These are phyloP conservation scores for Chalciporus sp. DNA, from an alignment of 1,284 basidiomycete genomes.

Conservation along the genomic window DNA sequence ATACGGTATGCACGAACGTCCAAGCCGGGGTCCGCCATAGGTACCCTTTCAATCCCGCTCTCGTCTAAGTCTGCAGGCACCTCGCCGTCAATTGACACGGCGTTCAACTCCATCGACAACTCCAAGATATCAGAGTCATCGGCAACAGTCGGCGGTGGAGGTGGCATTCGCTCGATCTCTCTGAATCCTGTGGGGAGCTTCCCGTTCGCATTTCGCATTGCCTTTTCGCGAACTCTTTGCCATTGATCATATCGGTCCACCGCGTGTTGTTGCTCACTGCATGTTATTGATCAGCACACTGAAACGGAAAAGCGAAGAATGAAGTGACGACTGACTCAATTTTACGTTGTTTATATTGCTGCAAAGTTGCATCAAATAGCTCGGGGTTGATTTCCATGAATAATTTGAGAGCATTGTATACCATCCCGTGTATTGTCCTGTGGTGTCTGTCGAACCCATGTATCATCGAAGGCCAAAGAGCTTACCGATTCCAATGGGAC, in stretches of 20 bases:
- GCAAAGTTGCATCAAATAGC: constrained; percentile 92
- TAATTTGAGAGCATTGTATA: constrained; percentile 97
- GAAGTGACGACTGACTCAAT: constrained; percentile 61
- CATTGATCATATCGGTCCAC: constrained; percentile 82
- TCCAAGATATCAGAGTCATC: constrained; percentile 86
- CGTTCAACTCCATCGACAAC: constrained; percentile 84
- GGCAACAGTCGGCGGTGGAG: constrained; percentile 73
- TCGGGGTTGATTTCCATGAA: constrained; percentile 99
- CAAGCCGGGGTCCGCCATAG: constrained; percentile 86
- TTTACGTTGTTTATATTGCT: constrained; percentile 90
- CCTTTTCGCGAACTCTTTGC: constrained; percentile 77
- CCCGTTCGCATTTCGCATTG: constrained; percentile 69
- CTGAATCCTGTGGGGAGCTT: constrained; percentile 67
- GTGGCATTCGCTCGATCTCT: constrained; percentile 67
- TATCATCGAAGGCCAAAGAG: constrained; percentile 13
- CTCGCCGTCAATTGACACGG: constrained; percentile 79
- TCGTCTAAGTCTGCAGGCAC: constrained; percentile 76
- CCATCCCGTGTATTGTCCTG: constrained; percentile 98
- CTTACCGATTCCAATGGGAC: constrained; percentile 97
- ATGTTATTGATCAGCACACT: constrained; percentile 12
- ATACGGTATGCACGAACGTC: constrained; percentile 60
- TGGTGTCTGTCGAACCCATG: constrained; percentile 13
- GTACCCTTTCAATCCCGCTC: constrained; percentile 82
- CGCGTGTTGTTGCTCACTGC: constrained; percentile 82
- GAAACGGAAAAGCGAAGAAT: constrained; percentile 3